A percentile compares a stretch with the other conserved stretches of the same genome.
Evolutionary conservation across 768 basidiomycete genomes (phyloP).

Genomic region (Phlegmacium glaucopus): DNA sequence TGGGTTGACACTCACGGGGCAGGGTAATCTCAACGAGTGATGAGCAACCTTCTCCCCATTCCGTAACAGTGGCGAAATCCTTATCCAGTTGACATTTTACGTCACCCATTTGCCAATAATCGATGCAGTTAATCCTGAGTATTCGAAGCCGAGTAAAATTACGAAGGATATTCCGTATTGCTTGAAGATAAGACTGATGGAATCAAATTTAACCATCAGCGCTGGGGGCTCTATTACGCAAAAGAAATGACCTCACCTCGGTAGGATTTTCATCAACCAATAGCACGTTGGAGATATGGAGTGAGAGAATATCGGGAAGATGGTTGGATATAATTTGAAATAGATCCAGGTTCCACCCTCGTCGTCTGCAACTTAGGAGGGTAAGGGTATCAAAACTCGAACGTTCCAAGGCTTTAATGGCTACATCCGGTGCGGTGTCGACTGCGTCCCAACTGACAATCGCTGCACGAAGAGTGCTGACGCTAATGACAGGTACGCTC

Average conservation of each 20-base stretch:
- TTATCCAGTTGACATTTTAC: slow-evolving; percentile 27
- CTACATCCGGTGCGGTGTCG: slow-evolving; percentile 24
- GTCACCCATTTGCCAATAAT: slow-evolving; percentile 27
- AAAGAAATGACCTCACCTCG: slow-evolving; percentile 19
- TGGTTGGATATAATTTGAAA: slow-evolving; percentile 29
- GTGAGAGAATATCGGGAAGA: slow-evolving; percentile 30
- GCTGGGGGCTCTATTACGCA: background rate
- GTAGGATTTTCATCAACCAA: slow-evolving; percentile 27
- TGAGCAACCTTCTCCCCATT: slow-evolving; percentile 35
- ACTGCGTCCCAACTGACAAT: slow-evolving; percentile 34
- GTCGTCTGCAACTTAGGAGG: slow-evolving; percentile 31
- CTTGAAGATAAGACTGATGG: slow-evolving; percentile 22
- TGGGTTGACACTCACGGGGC: slow-evolving; percentile 27
- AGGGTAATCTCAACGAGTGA: slow-evolving; percentile 32
- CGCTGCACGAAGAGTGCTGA: slow-evolving; percentile 30
- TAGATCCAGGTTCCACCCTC: slow-evolving; percentile 39
- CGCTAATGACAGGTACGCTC: slow-evolving; percentile 25
- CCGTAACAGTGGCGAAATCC: slow-evolving; percentile 32
- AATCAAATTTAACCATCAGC: background rate
- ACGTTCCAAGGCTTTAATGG: slow-evolving; percentile 28
- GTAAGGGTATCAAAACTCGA: slow-evolving; percentile 30
- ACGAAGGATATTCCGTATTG: slow-evolving; percentile 22
- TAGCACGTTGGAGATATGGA: slow-evolving; percentile 35
- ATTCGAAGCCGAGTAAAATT: slow-evolving; percentile 31
- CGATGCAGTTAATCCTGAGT: slow-evolving; percentile 29